phyloP scores from a whole-genome alignment of 768 basidiomycete species.

The Lactarius tabidus region DNA sequence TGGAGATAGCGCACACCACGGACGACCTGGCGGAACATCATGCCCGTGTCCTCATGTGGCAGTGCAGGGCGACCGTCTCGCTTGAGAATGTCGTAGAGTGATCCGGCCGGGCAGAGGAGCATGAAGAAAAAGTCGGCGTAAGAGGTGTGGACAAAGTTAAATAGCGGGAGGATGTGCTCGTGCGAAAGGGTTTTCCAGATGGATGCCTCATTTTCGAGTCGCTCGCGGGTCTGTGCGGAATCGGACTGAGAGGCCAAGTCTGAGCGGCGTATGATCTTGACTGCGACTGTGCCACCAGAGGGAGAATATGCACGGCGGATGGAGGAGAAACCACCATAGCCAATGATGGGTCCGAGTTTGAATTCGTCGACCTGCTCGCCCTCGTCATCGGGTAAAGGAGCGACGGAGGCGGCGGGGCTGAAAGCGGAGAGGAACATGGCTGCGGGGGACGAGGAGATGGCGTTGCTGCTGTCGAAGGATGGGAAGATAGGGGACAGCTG shows the following conservation, averaged over 20 bases:
- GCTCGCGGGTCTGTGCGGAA: conserved; percentile 45
- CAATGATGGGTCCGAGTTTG: conserved; percentile 69
- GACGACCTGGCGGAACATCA: conserved; percentile 84
- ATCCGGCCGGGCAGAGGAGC: conserved; percentile 78
- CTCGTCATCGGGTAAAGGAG: conserved; percentile 55
- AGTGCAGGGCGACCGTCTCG: conserved; percentile 64
- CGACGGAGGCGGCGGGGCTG: conserved; percentile 37
- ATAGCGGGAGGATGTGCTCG: conserved; percentile 84
- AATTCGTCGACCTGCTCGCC: conserved; percentile 69
- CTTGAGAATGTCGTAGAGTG: conserved; percentile 78
- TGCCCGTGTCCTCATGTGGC: conserved; percentile 73
- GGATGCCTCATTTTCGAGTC: conserved; percentile 63
- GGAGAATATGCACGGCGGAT: conserved; percentile 66
- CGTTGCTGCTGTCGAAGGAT: conserved; percentile 11
- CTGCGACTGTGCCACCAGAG: conserved; percentile 63
- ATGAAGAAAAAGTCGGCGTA: conserved; percentile 80
- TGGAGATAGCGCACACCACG: conserved; percentile 81
- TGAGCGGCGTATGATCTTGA: conserved; percentile 73
- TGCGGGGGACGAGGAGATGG: conserved; percentile 52
- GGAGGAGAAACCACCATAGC: conserved; percentile 76
- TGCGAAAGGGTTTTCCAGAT: conserved; percentile 77
- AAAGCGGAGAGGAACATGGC: conserved; percentile 71
- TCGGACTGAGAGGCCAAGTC: conserved; percentile 52
- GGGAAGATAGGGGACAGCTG: conserved; percentile 19
- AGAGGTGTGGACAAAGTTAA: conserved; percentile 53